These are phyloP conservation scores for Tremella yokohamensis DNA, from an alignment of 768 basidiomycete genomes.

Conservation along the genomic window DNA sequence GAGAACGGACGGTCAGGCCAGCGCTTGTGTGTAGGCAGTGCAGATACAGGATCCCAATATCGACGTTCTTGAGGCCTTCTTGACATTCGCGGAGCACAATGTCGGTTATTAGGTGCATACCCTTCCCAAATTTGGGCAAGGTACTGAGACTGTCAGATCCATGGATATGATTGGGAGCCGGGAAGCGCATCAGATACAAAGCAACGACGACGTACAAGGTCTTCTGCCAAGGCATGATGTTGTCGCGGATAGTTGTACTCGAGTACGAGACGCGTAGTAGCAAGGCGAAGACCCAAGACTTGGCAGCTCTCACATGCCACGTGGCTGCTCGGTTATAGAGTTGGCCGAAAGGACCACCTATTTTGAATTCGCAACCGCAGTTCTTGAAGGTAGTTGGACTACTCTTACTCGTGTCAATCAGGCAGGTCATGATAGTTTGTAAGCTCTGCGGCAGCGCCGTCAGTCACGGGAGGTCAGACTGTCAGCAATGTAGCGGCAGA, in stretches of 20 bases:
- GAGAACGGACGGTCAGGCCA: constrained; percentile 64
- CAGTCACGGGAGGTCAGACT: not conserved
- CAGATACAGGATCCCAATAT: constrained; percentile 83
- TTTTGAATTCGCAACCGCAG: not conserved
- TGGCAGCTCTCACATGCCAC: too few relatives aligned
- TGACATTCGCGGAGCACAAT: constrained; percentile 67
- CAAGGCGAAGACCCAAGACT: too few relatives aligned
- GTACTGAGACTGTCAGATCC: constrained; percentile 24
- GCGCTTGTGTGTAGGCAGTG: constrained; percentile 62
- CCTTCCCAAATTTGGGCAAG: constrained; percentile 46
- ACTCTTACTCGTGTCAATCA: too few relatives aligned
- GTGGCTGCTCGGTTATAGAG: not conserved
- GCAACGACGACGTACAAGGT: constrained; percentile 57
- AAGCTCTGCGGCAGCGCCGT: constrained; percentile 16
- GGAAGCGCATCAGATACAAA: not conserved
- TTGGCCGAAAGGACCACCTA: not conserved
- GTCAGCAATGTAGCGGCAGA: constrained; percentile 17
- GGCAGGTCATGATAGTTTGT: constrained; percentile 31
- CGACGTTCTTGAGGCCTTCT: constrained; percentile 64
- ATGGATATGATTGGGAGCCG: too few relatives aligned
- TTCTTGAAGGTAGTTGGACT: too few relatives aligned
- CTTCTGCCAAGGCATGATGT: constrained; percentile 84
- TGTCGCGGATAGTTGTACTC: not conserved
- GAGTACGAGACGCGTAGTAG: not conserved
- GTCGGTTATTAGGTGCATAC: constrained; percentile 77